A percentile compares a stretch with the other conserved stretches of the same genome.
Evolutionary conservation across 495 filamentous ascomycete species (phyloP).

Genomic region (Annulohypoxylon moriforme): DNA sequence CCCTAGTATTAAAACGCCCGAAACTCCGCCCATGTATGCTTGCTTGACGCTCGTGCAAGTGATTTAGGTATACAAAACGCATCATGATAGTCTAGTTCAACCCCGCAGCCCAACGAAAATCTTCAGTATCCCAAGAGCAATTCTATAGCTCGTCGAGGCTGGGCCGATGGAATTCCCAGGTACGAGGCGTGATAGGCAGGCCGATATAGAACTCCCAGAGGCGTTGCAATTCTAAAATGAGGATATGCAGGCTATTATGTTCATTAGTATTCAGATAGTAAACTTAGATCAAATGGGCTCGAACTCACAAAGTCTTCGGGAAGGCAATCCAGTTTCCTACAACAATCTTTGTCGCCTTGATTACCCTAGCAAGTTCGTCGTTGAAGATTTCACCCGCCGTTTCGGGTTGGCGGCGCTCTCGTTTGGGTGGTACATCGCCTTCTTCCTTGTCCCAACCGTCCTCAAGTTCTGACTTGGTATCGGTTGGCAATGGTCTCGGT

Average conservation of each 20-base stretch:
- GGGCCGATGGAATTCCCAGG: constrained; percentile 71
- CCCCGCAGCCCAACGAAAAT: constrained; percentile 14
- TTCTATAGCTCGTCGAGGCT: constrained; percentile 69
- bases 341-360: constrained; percentile 70
- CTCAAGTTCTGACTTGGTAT: constrained; percentile 30
- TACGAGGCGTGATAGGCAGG: constrained; percentile 73
- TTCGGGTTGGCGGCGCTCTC: constrained; percentile 44
- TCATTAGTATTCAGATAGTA: constrained; percentile 31
- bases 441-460: constrained; percentile 50
- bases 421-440: constrained; percentile 50
- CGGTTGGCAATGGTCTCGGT: constrained; percentile 14
- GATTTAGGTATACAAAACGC: constrained; percentile 27
- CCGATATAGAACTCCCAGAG: constrained; percentile 85
- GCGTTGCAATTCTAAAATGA: constrained; percentile 67
- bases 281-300: neutral
- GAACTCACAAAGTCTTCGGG: constrained; percentile 78
- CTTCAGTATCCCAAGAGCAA: constrained; percentile 16
- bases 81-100: neutral
- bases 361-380: constrained; percentile 71
- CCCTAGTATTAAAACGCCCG: constrained; percentile 19
- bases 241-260: constrained; percentile 68
- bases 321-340: constrained; percentile 74
- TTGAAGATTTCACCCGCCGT: constrained; percentile 68
- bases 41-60: constrained; percentile 16
- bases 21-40: constrained; percentile 42